Base-by-base conservation (phyloP, 106 monocot species). In the Allium sativum region DNA sequence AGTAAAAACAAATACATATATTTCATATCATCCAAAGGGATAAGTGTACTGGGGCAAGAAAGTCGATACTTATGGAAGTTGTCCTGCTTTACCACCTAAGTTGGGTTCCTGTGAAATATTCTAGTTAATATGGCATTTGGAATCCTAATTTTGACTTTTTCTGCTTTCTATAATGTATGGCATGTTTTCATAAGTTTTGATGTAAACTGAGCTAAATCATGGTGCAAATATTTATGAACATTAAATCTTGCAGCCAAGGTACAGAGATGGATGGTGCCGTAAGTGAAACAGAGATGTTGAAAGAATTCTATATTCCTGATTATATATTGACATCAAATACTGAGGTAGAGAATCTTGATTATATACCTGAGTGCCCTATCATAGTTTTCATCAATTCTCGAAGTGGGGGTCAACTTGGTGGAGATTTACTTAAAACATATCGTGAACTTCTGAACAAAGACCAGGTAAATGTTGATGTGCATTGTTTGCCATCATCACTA, bases 371-470 rank as follows among this genome's bases (percentile, higher is more conserved):
- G 65, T 81, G 76, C 53, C 93, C 93, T 47, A 78, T 94, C 21
- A 56, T 98, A 67, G 96, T 98, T 43, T 98, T 91, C 65, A 78
- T 89, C 52, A 89, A 89, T 58, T 74, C 83, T 6, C 83, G 50
- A 72, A 88, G 88, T 61, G 96, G 96, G 31, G 96, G 96, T 17
- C 96, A 98, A 45, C 90, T 88, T 52, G 96, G 96, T 40, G 80
- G 84, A 17, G 68, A 82, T 43, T 69, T 98, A 42, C 76, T 98
- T 55, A 62, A 53, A 42, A 85, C 87, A 50, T 98, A 98, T 48
- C 77, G 84, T 15, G 52, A 76, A 52, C 82, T 98, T 73, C 78
- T 98, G 16, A 88, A 80, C 55, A 74, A 62, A 46, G 40, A 40
- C 17, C 88, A 89, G 81, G 88, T 89, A 73, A 9, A 18, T 61